Conservation (phyloP, 257 asterid genomes). For the Solanum bulbocastanum region DNA sequence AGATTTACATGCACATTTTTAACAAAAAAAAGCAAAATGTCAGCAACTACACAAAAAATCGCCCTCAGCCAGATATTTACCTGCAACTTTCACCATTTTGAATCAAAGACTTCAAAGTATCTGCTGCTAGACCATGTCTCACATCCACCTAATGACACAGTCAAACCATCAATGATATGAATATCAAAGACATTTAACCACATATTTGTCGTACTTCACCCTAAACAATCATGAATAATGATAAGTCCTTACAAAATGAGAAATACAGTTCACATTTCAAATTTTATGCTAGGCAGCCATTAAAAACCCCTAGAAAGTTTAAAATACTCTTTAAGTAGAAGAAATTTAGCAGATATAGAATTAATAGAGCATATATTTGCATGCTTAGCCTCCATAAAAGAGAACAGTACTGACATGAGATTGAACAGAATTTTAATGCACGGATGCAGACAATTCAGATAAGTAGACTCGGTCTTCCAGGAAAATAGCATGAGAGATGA, state of each 20-base stretch:
- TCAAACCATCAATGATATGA: neutral
- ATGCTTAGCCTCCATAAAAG: neutral
- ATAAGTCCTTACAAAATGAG: neutral
- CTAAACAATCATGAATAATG: neutral
- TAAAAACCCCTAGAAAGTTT: neutral
- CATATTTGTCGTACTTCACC: neutral
- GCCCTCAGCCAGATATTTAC: conserved; percentile 12
- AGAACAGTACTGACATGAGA: neutral
- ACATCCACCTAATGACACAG: conserved; percentile 46
- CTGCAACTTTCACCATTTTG: conserved; percentile 70
- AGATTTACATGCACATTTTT: neutral
- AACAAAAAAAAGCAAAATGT: neutral
- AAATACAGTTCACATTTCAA: neutral
- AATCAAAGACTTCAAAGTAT: conserved; percentile 62
- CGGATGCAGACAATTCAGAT: neutral
- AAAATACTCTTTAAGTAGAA: neutral
- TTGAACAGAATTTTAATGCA: neutral
- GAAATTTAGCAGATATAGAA: neutral
- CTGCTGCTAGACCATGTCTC: conserved; percentile 72
- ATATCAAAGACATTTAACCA: neutral
- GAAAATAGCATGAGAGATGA: neutral
- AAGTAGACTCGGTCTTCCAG: neutral
- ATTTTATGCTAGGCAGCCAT: neutral
- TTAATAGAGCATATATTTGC: neutral
- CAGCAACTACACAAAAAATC: neutral